Base-by-base conservation (phyloP, 345 rosid species). In the Gossypium stocksii region DNA sequence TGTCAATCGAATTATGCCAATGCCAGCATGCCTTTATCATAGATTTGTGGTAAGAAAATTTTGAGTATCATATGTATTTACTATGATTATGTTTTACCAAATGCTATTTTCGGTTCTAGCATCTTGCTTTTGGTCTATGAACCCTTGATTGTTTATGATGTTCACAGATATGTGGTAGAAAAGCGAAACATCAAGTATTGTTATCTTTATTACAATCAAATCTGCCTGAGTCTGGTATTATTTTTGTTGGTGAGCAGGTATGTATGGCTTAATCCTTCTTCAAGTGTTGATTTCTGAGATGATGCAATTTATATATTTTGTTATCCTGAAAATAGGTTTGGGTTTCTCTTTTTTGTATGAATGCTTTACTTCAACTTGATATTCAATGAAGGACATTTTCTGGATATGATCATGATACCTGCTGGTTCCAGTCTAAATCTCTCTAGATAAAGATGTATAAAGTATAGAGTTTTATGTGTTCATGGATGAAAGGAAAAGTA, bases 221-320 rank as follows among this genome's bases (percentile, higher is more conserved):
- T 81, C 76, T 78, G 68, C 93, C 95, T 8, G 82, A 83, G 75
- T 87, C 92, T 48, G 89, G 84, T 77, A 92, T 92, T 77, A 82
- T 94, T 74, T 94, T 94, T 82, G 97, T 86, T 52, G 89, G 87
- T 19, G 97, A 87, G 78, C 97, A 94, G 98, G 97, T 94, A 57
- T 66, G 83, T 16, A 52, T 61, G 66, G 56, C 62, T 48, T 73
- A 66, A 34, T 77, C 70, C 66, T 58, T 70, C 43, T 66, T 54
- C 29, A 34, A 48, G 7, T 69, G n/a, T 57, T 64, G 54, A 14
- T 76, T 76, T 67, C 41, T 66, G 4, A 6, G 4, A 53, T 51
- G 19, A 45, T 57, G 45, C 57, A 69, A 34, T 52, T 41, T 1
- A 58, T 73, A 52, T 61, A n/a, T 62, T 19, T 62, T 25, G 41